These are phyloP conservation scores for Eucalyptus sp. DNA, from an alignment of 345 rosid genomes.

Conservation along the genomic window DNA sequence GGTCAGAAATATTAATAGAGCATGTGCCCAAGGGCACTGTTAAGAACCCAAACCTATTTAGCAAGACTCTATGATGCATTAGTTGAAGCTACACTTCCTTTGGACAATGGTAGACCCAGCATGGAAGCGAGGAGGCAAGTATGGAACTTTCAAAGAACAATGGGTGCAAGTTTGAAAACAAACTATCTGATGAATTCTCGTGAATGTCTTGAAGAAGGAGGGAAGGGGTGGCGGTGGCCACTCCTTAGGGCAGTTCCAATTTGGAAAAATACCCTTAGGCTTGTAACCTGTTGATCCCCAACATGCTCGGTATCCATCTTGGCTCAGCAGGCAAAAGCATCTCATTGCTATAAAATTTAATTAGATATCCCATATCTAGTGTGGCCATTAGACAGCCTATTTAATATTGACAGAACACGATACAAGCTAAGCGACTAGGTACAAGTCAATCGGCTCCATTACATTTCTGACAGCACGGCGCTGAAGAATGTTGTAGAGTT, in stretches of 20 bases:
- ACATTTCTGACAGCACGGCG: constrained; percentile 79
- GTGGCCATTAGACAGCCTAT: background rate
- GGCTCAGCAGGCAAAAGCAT: background rate
- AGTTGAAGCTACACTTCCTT: background rate
- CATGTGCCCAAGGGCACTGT: background rate
- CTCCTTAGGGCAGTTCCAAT: background rate
- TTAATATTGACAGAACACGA: background rate
- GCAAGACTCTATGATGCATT: background rate
- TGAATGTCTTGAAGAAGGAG: background rate
- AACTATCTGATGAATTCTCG: background rate
- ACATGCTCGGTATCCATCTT: background rate
- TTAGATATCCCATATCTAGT: background rate
- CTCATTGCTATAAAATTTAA: background rate
- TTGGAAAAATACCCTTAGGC: background rate
- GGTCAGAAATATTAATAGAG: background rate
- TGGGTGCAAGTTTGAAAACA: background rate
- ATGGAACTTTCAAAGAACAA: background rate
- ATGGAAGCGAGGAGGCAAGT: background rate
- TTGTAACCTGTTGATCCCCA: background rate
- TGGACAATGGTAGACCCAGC: background rate
- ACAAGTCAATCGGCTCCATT: constrained; percentile 1
- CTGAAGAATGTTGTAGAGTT: constrained; percentile 88
- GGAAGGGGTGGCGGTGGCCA: background rate
- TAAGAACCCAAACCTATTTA: background rate
- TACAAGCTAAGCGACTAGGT: background rate